phyloP scores from a whole-genome alignment of 2,329 filamentous ascomycete genomes.

The Fusarium sp. region DNA sequence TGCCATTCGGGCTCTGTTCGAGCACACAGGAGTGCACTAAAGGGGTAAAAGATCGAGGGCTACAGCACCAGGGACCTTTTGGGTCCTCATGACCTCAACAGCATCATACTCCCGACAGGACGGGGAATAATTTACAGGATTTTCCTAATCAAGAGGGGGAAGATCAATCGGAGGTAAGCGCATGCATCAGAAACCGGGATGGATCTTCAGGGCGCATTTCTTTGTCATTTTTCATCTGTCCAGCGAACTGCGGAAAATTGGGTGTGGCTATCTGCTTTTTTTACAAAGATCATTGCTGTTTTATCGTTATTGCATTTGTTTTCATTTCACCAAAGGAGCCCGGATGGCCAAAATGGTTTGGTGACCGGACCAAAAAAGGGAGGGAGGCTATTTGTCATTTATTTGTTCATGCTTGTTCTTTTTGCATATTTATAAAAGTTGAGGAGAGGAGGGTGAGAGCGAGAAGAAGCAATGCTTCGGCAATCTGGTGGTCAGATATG shows the following conservation, averaged over 20 bases:
- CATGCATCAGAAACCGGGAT: slow-evolving; percentile 32
- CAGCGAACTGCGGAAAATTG: slow-evolving; percentile 33
- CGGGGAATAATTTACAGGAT: slow-evolving; percentile 22
- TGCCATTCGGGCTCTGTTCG: slow-evolving; percentile 49
- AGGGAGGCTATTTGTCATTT: slow-evolving; percentile 25
- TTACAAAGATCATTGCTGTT: slow-evolving; percentile 20
- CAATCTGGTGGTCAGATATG: background rate
- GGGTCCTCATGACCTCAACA: slow-evolving; percentile 6
- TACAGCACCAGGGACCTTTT: slow-evolving; percentile 1
- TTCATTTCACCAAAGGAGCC: slow-evolving; percentile 16
- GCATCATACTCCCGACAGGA: slow-evolving; percentile 27
- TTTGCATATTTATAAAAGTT: slow-evolving; percentile 23
- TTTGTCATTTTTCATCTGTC: slow-evolving; percentile 9
- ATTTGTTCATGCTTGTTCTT: slow-evolving; percentile 13
- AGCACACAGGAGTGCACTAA: slow-evolving; percentile 47
- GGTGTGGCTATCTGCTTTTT: slow-evolving; percentile 39
- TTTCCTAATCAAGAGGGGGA: slow-evolving; percentile 22
- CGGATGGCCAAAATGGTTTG: slow-evolving; percentile 31
- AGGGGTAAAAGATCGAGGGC: slow-evolving; percentile 18
- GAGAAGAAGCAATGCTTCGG: background rate
- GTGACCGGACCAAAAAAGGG: slow-evolving; percentile 18
- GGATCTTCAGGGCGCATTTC: slow-evolving; percentile 37
- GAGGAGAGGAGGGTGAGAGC: background rate
- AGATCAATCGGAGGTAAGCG: slow-evolving; percentile 26
- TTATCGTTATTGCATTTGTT: background rate